Evolutionary conservation across 306 rosid genomes (phyloP).

Genomic region (Potentilla sterilis): DNA sequence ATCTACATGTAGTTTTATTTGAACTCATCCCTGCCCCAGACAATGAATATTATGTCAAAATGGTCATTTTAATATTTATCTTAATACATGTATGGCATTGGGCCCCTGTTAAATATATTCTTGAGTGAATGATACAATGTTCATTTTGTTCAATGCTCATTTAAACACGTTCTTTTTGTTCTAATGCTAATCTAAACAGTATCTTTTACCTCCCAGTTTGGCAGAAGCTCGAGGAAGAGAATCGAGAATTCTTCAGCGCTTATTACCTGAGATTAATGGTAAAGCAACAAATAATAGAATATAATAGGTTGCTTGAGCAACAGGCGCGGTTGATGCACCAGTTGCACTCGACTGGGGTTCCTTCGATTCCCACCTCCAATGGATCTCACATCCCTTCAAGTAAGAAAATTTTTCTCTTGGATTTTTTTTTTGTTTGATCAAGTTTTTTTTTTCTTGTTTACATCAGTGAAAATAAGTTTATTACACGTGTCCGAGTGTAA

Average conservation of each 20-base stretch:
- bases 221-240: constrained; percentile 95
- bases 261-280: constrained; percentile 77
- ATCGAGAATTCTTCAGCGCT: constrained; percentile 82
- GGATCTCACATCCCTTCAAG: constrained; percentile 64
- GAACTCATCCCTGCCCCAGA: background rate
- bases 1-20: background rate
- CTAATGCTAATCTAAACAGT: constrained; percentile 1
- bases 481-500: background rate
- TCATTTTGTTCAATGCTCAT: constrained; percentile 13
- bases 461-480: background rate
- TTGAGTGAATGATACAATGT: no score
- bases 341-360: constrained; percentile 47
- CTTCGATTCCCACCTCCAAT: constrained; percentile 59
- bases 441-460: background rate
- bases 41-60: background rate
- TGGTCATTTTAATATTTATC: no score
- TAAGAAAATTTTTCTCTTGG: constrained; percentile 31
- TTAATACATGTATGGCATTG: no score
- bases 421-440: background rate
- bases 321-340: constrained; percentile 67
- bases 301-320: constrained; percentile 78
- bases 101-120: no score
- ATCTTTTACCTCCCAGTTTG: constrained; percentile 63
- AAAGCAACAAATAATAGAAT: constrained; percentile 79
- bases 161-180: constrained; percentile 2